Conservation (phyloP, 2,329 filamentous ascomycete species). For the Pyrenophora seminiperda region DNA sequence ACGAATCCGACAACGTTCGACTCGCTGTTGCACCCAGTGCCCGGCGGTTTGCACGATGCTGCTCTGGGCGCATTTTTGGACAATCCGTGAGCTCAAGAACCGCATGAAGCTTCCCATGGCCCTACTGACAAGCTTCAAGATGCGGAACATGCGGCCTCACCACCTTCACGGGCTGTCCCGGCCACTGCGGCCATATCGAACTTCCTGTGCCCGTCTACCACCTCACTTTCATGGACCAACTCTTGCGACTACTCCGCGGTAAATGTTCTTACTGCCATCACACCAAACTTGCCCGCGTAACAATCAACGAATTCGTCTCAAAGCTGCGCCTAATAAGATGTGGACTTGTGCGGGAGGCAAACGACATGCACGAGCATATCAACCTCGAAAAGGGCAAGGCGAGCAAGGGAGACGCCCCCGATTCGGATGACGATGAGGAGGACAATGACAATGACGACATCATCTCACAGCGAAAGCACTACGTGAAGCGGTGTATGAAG, state of each 20-base stretch:
- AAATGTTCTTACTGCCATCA: conserved; percentile 91
- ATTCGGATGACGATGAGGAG: conserved; percentile 68
- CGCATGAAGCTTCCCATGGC: not conserved
- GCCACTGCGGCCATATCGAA: conserved; percentile 94
- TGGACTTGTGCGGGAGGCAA: conserved; percentile 74
- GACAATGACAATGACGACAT: conserved; percentile 66
- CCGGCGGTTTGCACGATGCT: conserved; percentile 89
- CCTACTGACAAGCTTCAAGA: conserved; percentile 53
- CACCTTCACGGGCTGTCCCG: conserved; percentile 75
- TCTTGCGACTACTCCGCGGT: conserved; percentile 80
- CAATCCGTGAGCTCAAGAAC: conserved; percentile 65
- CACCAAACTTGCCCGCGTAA: conserved; percentile 76
- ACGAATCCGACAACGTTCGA: conserved; percentile 95
- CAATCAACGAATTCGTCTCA: conserved; percentile 79
- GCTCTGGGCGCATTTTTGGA: conserved; percentile 90
- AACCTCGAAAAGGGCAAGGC: conserved; percentile 48
- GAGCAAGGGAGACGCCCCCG: conserved; percentile 51
- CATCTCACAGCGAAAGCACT: conserved; percentile 64
- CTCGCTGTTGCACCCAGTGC: conserved; percentile 83
- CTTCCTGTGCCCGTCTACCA: conserved; percentile 93
- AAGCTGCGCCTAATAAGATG: conserved; percentile 85
- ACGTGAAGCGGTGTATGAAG: conserved; percentile 74
- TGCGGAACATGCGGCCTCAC: conserved; percentile 92
- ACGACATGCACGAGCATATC: conserved; percentile 55
- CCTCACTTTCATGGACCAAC: conserved; percentile 93